phyloP scores from a whole-genome alignment of 345 rosid species.

The Hirschfeldia incana region DNA sequence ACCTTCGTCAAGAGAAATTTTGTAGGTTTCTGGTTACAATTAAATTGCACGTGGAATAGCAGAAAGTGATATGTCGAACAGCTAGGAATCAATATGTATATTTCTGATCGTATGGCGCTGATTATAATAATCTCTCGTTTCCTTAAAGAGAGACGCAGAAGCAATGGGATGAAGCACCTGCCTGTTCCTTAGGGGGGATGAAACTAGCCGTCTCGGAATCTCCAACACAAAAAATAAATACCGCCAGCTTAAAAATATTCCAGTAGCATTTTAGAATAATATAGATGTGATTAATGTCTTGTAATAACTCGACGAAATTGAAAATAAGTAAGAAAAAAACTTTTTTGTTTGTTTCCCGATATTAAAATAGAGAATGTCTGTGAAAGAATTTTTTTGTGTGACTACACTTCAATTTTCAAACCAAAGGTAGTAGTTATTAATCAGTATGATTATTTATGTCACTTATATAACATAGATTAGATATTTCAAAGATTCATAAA shows the following conservation, averaged over 20 bases:
- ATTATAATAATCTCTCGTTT: conserved; percentile 15
- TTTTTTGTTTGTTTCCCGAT: neutral
- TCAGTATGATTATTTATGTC: neutral
- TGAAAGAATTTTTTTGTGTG: neutral
- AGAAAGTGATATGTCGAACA: conserved; percentile 8
- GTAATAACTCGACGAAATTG: neutral
- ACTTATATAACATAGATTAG: neutral
- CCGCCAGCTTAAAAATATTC: neutral
- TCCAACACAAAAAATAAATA: neutral
- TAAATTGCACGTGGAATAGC: conserved; percentile 17
- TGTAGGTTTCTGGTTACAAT: conserved; percentile 3
- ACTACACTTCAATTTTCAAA: neutral
- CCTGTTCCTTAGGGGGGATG: conserved; percentile 20
- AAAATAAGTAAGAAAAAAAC: neutral
- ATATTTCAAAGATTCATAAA: neutral
- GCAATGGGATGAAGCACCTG: conserved; percentile 29
- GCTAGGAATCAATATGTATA: neutral
- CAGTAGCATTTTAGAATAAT: neutral
- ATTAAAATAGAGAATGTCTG: neutral
- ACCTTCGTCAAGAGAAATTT: neutral
- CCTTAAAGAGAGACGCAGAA: conserved; percentile 29
- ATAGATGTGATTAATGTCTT: neutral
- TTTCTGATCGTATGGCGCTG: conserved; percentile 7
- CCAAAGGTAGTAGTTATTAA: neutral
- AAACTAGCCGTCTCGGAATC: conserved; percentile 2